Percentiles rank a stretch among this genome's conserved stretches.
These are phyloP conservation scores for Cordyceps cicadae DNA, from an alignment of 2,329 filamentous ascomycete species.

Conservation along the genomic window DNA sequence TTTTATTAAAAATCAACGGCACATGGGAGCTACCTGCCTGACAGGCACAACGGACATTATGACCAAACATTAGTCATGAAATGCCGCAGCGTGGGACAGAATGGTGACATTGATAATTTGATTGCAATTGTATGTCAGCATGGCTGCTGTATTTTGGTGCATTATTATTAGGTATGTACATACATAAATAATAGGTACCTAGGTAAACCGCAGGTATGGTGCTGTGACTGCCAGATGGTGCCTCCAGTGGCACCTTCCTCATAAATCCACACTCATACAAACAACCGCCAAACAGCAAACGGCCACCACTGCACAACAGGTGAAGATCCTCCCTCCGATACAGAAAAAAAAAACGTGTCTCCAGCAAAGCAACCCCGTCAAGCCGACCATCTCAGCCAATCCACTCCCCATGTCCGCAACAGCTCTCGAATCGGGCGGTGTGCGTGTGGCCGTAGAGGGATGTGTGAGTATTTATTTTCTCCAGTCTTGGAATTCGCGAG, in stretches of 20 bases:
- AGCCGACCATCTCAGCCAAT: neutral
- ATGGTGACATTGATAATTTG: neutral
- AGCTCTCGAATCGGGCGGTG: constrained; percentile 33
- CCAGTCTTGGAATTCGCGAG: neutral
- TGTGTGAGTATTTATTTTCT: constrained; percentile 51
- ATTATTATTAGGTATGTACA: neutral
- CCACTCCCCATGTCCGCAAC: constrained; percentile 22
- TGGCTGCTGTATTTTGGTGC: neutral
- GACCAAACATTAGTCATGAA: neutral
- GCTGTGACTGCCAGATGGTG: neutral
- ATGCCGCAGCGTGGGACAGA: neutral
- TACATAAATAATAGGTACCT: too few relatives aligned
- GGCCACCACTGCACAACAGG: too few relatives aligned
- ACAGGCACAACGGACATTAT: neutral
- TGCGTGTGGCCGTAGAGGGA: constrained; percentile 78
- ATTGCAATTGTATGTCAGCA: neutral
- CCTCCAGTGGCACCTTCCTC: neutral
- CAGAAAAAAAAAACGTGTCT: constrained; percentile 1
- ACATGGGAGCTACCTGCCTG: neutral
- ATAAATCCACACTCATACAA: neutral
- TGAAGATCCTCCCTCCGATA: neutral
- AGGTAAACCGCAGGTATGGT: too few relatives aligned
- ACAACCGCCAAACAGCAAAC: neutral
- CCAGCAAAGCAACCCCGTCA: neutral
- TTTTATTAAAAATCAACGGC: neutral